Evolutionary conservation across 106 monocot species (phyloP), one percentile per base, ranked within the genome.

Genomic region (Phalaenopsis aphrodite): DNA sequence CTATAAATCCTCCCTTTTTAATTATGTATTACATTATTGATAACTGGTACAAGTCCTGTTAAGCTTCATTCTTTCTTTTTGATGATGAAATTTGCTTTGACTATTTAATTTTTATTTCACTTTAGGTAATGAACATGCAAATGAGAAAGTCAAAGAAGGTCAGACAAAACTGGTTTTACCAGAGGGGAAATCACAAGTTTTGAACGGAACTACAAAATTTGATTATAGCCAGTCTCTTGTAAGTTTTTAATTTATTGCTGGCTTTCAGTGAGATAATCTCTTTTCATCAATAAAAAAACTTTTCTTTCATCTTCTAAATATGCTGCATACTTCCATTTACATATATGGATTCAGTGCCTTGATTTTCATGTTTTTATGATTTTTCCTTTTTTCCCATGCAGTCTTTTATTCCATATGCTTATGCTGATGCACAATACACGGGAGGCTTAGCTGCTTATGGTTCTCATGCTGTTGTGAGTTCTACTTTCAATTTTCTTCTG

Each of bases 191-290:
- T 39, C 90, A 61, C 92, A 90, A 78, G 65, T 79, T 66, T 57
- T 78, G 52, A 83, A 82, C n/a, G 75, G 77, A 11, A 42, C 81
- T 77, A 78, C 77, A 41, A 90, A 86, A 78, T 4, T 84, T n/a
- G 91, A 95, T 76, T 88, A 79, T 61, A 82, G 30, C 84, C 88
- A 85, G 61, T 82, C 94, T 75, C 41, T 88, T 85, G 95, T 95
- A 92, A 88, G 84, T 81, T 79, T 42, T 79, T 42, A 4, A 39
- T 8, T 39, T 30, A 71, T 76, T 55, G 12, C 42, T 77, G 12
- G 17, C 3, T 47, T 24, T 41, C 5, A 52, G 36, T 15, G 11
- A 9, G 55, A n/a, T 14, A 10, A 12, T 12, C 52, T 10, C 52
- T 52, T 52, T 52, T 52, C 52, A 12, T 52, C 52, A 12, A 52